These are phyloP conservation scores for Verticillium klebahnii DNA, from an alignment of 2,329 filamentous ascomycete genomes.

Conservation along the genomic window DNA sequence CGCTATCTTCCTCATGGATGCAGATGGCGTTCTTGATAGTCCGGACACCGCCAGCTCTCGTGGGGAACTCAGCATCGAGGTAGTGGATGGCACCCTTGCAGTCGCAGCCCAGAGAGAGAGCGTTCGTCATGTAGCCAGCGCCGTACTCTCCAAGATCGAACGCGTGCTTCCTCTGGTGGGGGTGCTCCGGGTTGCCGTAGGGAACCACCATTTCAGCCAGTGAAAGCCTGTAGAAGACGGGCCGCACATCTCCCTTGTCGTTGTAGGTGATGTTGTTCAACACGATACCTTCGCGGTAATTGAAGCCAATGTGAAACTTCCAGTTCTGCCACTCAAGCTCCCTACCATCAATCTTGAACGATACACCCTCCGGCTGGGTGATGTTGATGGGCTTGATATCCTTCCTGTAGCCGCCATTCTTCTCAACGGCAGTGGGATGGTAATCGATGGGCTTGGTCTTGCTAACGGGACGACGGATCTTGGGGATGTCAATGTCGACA, in stretches of 20 bases:
- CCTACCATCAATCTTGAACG: constrained; percentile 71
- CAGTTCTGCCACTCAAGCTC: constrained; percentile 88
- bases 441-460: constrained; percentile 74
- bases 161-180: constrained; percentile 76
- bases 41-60: constrained; percentile 66
- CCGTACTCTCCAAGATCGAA: constrained; percentile 80
- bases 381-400: constrained; percentile 85
- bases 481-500: constrained; percentile 78
- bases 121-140: constrained; percentile 80
- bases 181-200: constrained; percentile 76
- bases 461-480: constrained; percentile 69
- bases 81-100: constrained; percentile 92
- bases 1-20: constrained; percentile 89
- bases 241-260: constrained; percentile 71
- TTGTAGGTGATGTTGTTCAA: constrained; percentile 87
- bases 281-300: constrained; percentile 88
- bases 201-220: constrained; percentile 93
- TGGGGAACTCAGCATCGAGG: constrained; percentile 82
- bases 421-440: constrained; percentile 66
- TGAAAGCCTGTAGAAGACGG: constrained; percentile 84
- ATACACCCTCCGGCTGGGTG: constrained; percentile 83
- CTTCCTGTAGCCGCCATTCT: constrained; percentile 68
- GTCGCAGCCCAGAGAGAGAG: constrained; percentile 70
- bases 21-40: constrained; percentile 93
- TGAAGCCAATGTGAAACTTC: constrained; percentile 90